Evolutionary conservation across 768 basidiomycete genomes (phyloP), one percentile per base, ranked within the genome.

Genomic region (Kwoniella heveanensis): DNA sequence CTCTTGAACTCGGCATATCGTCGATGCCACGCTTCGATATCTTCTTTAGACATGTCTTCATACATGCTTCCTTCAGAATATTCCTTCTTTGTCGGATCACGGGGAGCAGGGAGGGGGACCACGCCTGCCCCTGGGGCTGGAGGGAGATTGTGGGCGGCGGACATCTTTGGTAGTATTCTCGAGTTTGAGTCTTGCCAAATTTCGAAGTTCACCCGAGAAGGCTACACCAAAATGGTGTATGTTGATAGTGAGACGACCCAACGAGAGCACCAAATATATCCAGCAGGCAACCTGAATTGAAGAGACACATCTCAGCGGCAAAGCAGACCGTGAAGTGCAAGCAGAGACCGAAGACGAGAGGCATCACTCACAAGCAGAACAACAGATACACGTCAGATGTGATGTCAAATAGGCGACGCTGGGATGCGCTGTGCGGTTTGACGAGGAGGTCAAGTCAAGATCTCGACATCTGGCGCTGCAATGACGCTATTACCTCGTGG

Each of bases 31-130:
- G 53, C 58, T 27, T 64, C 51, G 8, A 56, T 24, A 37, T 59
- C 63, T 37, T 64, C 63, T 3, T 36, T 29, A 10, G 56, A 46
- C 29, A 59, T 12, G 13, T 47, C 56, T 13, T 64, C 62, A 24
- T 64, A 64, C 62, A 64, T 64, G 24, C 54, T 57, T 30, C 62
- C 62, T 49, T 64, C 62, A n/a, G 62, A 64, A 27, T 62, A 62
- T n/a, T 55, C 44, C 24, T 57, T 51, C 22, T 39, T 48, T 4
- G 54, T 29, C 19, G 60, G 54, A 24, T n/a, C 30, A 10, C 39
- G 8, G 1, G 68, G 65, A n/a, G 49, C 27, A 8, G 59, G 63
- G 0, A 32, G n/a, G 22, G 64, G 63, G 48, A 49, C 48, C 4
- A 49, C 48, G 9, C 19, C 26, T 30, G 52, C 21, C 19, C 19